phyloP scores from a whole-genome alignment of 2,329 filamentous ascomycete species.

The Colletotrichum sp. region DNA sequence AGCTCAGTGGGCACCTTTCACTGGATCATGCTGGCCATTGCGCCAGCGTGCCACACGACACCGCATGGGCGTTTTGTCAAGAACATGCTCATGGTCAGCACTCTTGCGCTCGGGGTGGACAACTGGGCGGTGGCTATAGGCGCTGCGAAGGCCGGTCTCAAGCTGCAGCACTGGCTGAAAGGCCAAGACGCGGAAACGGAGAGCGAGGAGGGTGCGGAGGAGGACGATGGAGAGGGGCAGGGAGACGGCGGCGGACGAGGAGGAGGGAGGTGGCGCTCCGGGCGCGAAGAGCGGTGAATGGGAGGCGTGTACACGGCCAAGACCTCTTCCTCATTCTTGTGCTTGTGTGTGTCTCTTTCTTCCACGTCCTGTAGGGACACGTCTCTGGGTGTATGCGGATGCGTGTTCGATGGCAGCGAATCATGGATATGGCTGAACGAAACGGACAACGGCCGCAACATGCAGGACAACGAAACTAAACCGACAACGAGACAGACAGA shows the following conservation, averaged over 20 bases:
- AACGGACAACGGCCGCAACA: background rate
- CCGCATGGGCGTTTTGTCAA: conserved; percentile 50
- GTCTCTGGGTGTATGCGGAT: conserved; percentile 14
- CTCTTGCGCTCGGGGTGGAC: conserved; percentile 51
- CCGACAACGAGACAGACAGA: background rate
- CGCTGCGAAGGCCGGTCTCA: conserved; percentile 39
- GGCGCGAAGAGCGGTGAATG: conserved; percentile 11
- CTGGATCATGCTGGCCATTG: conserved; percentile 51
- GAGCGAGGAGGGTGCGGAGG: background rate
- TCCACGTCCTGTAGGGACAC: background rate
- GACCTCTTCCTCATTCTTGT: background rate
- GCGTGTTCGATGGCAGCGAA: background rate
- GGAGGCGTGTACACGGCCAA: background rate
- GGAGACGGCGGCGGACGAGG: background rate
- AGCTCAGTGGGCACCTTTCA: conserved; percentile 51
- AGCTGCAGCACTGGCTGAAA: conserved; percentile 48
- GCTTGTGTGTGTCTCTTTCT: background rate
- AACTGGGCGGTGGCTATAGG: conserved; percentile 51
- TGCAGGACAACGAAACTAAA: background rate
- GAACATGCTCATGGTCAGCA: conserved; percentile 46
- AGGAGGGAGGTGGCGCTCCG: background rate
- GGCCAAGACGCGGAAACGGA: conserved; percentile 10
- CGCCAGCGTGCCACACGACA: conserved; percentile 41
- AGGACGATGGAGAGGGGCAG: background rate
- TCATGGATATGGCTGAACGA: background rate